These are phyloP conservation scores for Nyctanthes arbortristis DNA, from an alignment of 257 asterid species.

Conservation along the genomic window DNA sequence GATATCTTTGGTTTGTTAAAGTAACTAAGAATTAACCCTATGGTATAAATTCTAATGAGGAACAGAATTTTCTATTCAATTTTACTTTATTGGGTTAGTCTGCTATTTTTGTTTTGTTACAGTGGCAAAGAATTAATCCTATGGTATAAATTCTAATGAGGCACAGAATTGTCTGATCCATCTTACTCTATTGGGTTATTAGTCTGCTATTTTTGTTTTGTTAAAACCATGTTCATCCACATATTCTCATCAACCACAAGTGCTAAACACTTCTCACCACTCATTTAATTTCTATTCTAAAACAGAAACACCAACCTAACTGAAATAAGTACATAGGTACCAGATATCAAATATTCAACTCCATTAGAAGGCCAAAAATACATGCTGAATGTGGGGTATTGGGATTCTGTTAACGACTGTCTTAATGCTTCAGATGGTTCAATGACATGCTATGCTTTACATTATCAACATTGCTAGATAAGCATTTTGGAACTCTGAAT, in stretches of 20 bases:
- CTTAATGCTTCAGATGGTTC: constrained; percentile 15
- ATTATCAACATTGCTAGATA: background rate
- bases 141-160: background rate
- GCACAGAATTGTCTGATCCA: constrained; percentile 4
- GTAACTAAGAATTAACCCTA: background rate
- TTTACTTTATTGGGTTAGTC: background rate
- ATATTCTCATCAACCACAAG: no score
- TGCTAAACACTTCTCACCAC: no score
- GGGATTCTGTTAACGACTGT: background rate
- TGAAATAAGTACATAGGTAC: no score
- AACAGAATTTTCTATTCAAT: constrained; percentile 5
- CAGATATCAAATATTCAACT: background rate
- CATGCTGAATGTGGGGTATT: background rate
- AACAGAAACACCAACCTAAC: no score
- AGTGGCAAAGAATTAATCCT: background rate
- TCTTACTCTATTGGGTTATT: constrained; percentile 9
- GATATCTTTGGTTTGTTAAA: background rate
- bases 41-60: background rate
- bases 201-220: no score
- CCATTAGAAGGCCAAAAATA: constrained; percentile 4
- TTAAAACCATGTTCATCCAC: no score
- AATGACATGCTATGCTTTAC: constrained; percentile 4
- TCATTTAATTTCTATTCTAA: no score
- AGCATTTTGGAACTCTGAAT: background rate
- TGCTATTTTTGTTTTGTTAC: background rate